These are phyloP conservation scores for Scenedesmus sp. DNA, from an alignment of 163 green algal genomes.

Conservation along the genomic window DNA sequence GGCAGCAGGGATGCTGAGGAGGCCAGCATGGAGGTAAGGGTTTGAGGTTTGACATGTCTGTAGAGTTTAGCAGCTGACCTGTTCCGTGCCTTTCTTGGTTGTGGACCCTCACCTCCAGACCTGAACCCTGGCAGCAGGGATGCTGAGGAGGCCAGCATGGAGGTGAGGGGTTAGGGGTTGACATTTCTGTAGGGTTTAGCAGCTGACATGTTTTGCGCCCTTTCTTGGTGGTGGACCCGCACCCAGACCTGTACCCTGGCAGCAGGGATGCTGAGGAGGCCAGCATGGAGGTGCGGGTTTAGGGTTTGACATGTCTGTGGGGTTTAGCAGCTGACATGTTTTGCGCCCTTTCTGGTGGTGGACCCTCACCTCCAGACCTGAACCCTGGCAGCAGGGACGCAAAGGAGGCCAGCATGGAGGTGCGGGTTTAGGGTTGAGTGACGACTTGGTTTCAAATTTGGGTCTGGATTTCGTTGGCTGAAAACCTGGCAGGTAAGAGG, in stretches of 20 bases:
- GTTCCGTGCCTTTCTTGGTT: conserved; percentile 86
- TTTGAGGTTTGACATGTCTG: neutral
- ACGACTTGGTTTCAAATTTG: too few species aligned
- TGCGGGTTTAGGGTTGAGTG: neutral
- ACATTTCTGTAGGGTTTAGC: too few species aligned
- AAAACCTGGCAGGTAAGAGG: too few species aligned
- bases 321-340: neutral
- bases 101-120: conserved; percentile 71
- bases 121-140: conserved; percentile 50
- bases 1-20: conserved; percentile 66
- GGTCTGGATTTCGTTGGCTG: too few species aligned
- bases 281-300: conserved; percentile 63
- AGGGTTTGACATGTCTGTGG: too few species aligned
- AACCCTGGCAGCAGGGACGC: conserved; percentile 65
- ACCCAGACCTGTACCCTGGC: conserved; percentile 62
- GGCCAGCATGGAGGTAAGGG: conserved; percentile 68
- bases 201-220: neutral
- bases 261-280: conserved; percentile 73
- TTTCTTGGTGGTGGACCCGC: conserved; percentile 78
- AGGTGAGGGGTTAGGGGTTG: too few species aligned
- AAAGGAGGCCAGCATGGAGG: conserved; percentile 76
- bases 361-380: conserved; percentile 64
- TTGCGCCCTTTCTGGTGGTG: conserved; percentile 69
- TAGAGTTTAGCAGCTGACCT: conserved; percentile 64
- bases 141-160: too few species aligned